Percentiles rank a stretch among this genome's conserved stretches.
These are phyloP conservation scores for Hygrophorus pudorinus DNA, from an alignment of 768 basidiomycete genomes.

Conservation along the genomic window DNA sequence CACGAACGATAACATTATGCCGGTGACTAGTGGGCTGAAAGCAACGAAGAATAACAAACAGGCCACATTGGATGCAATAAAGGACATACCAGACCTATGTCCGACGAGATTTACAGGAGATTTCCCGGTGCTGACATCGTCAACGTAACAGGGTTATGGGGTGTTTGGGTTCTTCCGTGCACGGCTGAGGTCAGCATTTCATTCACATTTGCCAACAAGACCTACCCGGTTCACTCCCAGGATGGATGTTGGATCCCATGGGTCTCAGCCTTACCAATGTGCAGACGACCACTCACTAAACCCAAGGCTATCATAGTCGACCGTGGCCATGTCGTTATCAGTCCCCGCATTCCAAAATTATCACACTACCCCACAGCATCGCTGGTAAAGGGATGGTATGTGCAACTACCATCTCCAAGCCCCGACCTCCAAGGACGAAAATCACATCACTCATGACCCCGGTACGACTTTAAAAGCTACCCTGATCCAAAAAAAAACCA, in stretches of 20 bases:
- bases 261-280: slow-evolving; percentile 21
- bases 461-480: too few species aligned
- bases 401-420: too few species aligned
- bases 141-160: slow-evolving; percentile 28
- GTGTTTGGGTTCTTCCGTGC: too few species aligned
- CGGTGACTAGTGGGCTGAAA: slow-evolving; percentile 38
- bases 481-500: too few species aligned
- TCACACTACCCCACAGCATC: slow-evolving; percentile 83
- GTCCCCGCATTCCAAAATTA: slow-evolving; percentile 77
- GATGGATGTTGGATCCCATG: slow-evolving; percentile 36
- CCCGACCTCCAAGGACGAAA: too few species aligned
- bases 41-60: too few species aligned
- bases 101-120: slow-evolving; percentile 52
- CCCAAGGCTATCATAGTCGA: slow-evolving; percentile 83
- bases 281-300: slow-evolving; percentile 74
- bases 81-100: slow-evolving; percentile 28
- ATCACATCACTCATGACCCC: too few species aligned
- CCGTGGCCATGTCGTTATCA: slow-evolving; percentile 66
- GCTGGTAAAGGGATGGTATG: slow-evolving; percentile 64
- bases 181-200: too few species aligned
- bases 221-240: slow-evolving; percentile 58
- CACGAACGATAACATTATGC: slow-evolving; percentile 46
- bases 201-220: slow-evolving; percentile 45
- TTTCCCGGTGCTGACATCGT: slow-evolving; percentile 43
- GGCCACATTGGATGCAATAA: slow-evolving; percentile 33